Evolutionary conservation across 805 yeast genomes (phyloP), one percentile per base, ranked within the genome.

Genomic region (Lachancea sp.): DNA sequence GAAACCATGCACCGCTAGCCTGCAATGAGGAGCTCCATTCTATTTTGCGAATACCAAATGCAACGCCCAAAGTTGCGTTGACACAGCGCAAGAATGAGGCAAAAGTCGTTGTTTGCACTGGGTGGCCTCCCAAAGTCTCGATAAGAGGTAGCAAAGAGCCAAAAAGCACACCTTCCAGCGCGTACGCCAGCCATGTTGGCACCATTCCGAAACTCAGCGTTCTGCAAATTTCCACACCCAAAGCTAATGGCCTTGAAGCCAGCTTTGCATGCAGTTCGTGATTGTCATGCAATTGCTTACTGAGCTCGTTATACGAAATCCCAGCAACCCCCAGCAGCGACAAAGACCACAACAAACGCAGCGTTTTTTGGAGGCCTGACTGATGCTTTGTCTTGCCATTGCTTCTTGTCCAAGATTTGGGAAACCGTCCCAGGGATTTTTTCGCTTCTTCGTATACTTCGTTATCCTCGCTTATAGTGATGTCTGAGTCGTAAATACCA

Each of bases 1-100:
- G 61, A 11, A 78, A 68, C 83, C 87, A 82, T 3, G 81, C 71
- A 36, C 76, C 64, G 3, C 83, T 72, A 11, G 84, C 82, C 55
- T 85, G 89, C 36, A 79, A 63, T 16, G 80, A 72, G 0, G 83
- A 74, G 40, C 72, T 65, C 91, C 91, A 84, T 54, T 81, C 82
- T 32, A 81, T 69, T 51, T 77, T 79, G 53, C 85, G 73, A 29
- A 85, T 73, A 19, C 87, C 88, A 56, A 79, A 84, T 3, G 81
- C 73, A 30, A 85, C 75, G 2, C 95, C 95, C 36, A 84, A 65
- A 54, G 83, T 73, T 2, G 87, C 82, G 45, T 82, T 75, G 16
- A 51, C 50, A 10, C 50, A 46, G 20, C 50, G 44, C 46, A 42
- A 37, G 40, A 44, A 46, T 33, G 48, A 47, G 2, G 60, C 51